These are phyloP conservation scores for Monosporozyma aerobia DNA, from an alignment of 805 yeast species.

Conservation along the genomic window DNA sequence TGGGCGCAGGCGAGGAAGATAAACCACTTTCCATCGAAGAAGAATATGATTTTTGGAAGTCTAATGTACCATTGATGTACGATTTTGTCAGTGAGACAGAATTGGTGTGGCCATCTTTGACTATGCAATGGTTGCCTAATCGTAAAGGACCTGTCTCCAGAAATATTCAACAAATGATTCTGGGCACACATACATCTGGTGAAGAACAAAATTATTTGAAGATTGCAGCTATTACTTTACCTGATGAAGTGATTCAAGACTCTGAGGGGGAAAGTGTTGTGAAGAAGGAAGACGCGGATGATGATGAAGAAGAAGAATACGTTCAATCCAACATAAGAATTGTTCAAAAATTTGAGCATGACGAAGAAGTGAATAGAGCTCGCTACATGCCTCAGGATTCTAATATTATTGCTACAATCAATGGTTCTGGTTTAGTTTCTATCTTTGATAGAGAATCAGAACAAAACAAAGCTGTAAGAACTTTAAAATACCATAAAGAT, in stretches of 20 bases:
- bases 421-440: slow-evolving; percentile 54
- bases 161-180: slow-evolving; percentile 42
- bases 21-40: slow-evolving; percentile 29
- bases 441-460: slow-evolving; percentile 37
- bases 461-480: slow-evolving; percentile 26
- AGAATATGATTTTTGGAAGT: slow-evolving; percentile 73
- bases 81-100: slow-evolving; percentile 76
- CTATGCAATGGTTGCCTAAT: slow-evolving; percentile 66
- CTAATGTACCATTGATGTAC: slow-evolving; percentile 74
- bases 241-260: slow-evolving; percentile 24
- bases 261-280: neutral
- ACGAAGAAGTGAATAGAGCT: slow-evolving; percentile 63
- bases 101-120: slow-evolving; percentile 72
- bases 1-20: neutral
- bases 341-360: slow-evolving; percentile 49
- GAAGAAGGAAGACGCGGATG: slow-evolving; percentile 10
- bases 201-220: slow-evolving; percentile 59
- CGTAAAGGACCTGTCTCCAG: slow-evolving; percentile 13
- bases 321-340: slow-evolving; percentile 46
- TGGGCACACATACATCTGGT: slow-evolving; percentile 71
- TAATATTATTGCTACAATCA: slow-evolving; percentile 51
- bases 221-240: slow-evolving; percentile 52
- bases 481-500: slow-evolving; percentile 44
- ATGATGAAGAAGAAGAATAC: slow-evolving; percentile 7
- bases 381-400: slow-evolving; percentile 58